These are phyloP conservation scores for Chaetomium sp. DNA, from an alignment of 2,329 filamentous ascomycete species.

Conservation along the genomic window DNA sequence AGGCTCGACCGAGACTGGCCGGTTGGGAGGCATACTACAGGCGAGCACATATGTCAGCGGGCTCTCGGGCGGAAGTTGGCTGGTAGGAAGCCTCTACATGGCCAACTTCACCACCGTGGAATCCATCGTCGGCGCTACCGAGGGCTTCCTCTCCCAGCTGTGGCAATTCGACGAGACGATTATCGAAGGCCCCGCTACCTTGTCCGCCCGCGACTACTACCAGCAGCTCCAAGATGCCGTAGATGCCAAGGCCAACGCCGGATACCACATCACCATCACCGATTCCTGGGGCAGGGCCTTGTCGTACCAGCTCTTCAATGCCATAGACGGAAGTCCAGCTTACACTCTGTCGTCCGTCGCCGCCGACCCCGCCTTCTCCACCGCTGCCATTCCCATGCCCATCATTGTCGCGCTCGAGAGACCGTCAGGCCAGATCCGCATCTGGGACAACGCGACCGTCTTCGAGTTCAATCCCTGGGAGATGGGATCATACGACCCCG, in stretches of 20 bases:
- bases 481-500: constrained; percentile 64
- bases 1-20: constrained; percentile 61
- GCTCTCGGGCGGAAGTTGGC: constrained; percentile 80
- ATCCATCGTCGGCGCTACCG: constrained; percentile 51
- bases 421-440: constrained; percentile 46
- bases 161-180: constrained; percentile 42
- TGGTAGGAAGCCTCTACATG: constrained; percentile 76
- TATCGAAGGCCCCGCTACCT: constrained; percentile 34
- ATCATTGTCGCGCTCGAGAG: constrained; percentile 54
- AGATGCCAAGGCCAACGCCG: constrained; percentile 59
- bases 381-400: constrained; percentile 50
- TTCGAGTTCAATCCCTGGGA: constrained; percentile 69
- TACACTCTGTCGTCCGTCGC: constrained; percentile 78
- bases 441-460: constrained; percentile 58
- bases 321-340: constrained; percentile 67
- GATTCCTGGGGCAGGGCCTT: constrained; percentile 87
- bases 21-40: constrained; percentile 79
- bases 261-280: constrained; percentile 71
- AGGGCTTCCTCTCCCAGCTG: constrained; percentile 32
- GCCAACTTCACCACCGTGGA: constrained; percentile 81
- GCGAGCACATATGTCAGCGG: constrained; percentile 74
- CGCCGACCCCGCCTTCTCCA: constrained; percentile 46
- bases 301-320: constrained; percentile 81
- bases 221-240: constrained; percentile 49
- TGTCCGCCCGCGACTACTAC: constrained; percentile 17